A percentile compares a stretch with the other conserved stretches of the same genome.
These are phyloP conservation scores for Aspergillus sclerotiicarbonarius DNA, from an alignment of 495 filamentous ascomycete species.

Conservation along the genomic window DNA sequence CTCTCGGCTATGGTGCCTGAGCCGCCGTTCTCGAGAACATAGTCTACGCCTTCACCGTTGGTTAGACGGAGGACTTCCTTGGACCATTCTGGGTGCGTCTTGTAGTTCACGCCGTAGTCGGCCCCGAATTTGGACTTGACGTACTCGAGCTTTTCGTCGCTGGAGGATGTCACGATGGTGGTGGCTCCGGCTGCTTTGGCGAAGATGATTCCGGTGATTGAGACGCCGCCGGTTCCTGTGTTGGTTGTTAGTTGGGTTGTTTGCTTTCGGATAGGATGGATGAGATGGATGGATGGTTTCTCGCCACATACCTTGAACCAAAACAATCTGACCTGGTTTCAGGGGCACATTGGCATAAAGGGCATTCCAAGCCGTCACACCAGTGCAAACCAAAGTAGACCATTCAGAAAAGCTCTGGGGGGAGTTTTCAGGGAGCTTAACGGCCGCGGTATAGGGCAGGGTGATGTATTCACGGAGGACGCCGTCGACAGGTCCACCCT, in stretches of 20 bases:
- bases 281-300: no score
- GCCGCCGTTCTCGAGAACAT: slow-evolving; percentile 66
- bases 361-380: slow-evolving; percentile 71
- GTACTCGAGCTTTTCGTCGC: slow-evolving; percentile 56
- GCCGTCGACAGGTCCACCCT: slow-evolving; percentile 65
- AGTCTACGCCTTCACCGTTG: slow-evolving; percentile 56
- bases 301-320: slow-evolving; percentile 60
- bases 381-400: slow-evolving; percentile 56
- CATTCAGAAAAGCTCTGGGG: slow-evolving; percentile 52
- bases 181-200: slow-evolving; percentile 70
- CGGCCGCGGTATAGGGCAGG: slow-evolving; percentile 59
- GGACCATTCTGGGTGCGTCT: slow-evolving; percentile 59
- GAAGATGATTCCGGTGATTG: slow-evolving; percentile 67
- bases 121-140: slow-evolving; percentile 52
- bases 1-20: slow-evolving; percentile 53
- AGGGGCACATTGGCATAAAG: slow-evolving; percentile 58
- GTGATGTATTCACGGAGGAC: slow-evolving; percentile 62
- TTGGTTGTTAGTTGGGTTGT: no score
- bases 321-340: slow-evolving; percentile 58
- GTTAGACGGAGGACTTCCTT: slow-evolving; percentile 59
- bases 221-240: slow-evolving; percentile 65
- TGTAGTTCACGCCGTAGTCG: slow-evolving; percentile 58
- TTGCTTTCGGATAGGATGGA: no score
- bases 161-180: slow-evolving; percentile 68
- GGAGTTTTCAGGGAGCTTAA: slow-evolving; percentile 57